These are phyloP conservation scores for Mycena chlorophos DNA, from an alignment of 768 basidiomycete genomes.

Conservation along the genomic window DNA sequence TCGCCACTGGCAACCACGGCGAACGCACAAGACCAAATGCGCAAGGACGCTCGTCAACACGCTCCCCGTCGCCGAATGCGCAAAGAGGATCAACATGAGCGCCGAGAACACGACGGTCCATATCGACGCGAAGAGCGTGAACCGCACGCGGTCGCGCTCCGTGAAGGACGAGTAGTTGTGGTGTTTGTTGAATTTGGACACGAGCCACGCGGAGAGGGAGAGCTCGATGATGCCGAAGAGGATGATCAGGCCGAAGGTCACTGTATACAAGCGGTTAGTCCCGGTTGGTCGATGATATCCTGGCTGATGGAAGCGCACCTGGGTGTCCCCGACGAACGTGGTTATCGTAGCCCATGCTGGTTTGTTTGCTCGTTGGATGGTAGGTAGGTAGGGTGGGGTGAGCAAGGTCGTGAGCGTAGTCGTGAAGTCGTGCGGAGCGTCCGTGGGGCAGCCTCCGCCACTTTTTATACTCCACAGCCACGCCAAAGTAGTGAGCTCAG, in stretches of 20 bases:
- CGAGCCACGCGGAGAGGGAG: conserved; percentile 72
- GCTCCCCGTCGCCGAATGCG: conserved; percentile 47
- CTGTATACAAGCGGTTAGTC: conserved; percentile 27
- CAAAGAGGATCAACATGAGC: conserved; percentile 56
- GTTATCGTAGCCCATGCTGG: conserved; percentile 40
- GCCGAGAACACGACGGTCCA: conserved; percentile 66
- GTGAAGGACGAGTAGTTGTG: conserved; percentile 49
- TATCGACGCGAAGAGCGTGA: conserved; percentile 66
- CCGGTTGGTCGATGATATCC: conserved; percentile 2
- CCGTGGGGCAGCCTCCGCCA: too few relatives aligned
- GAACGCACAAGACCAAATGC: conserved; percentile 63
- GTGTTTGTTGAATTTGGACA: conserved; percentile 56
- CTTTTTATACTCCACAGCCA: too few relatives aligned
- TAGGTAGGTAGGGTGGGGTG: too few relatives aligned
- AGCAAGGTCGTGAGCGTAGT: too few relatives aligned
- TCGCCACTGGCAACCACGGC: conserved; percentile 4
- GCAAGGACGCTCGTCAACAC: conserved; percentile 60
- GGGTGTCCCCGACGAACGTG: conserved; percentile 56
- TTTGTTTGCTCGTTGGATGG: too few relatives aligned
- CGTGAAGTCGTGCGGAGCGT: too few relatives aligned
- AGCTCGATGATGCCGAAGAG: conserved; percentile 73
- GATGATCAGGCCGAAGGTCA: conserved; percentile 55
- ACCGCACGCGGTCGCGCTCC: conserved; percentile 64
- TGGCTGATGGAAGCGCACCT: conserved; percentile 35
- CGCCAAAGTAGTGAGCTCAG: too few relatives aligned